These are phyloP conservation scores for Pittosporum tobira DNA, from an alignment of 129 eudicot genomes.

Conservation along the genomic window DNA sequence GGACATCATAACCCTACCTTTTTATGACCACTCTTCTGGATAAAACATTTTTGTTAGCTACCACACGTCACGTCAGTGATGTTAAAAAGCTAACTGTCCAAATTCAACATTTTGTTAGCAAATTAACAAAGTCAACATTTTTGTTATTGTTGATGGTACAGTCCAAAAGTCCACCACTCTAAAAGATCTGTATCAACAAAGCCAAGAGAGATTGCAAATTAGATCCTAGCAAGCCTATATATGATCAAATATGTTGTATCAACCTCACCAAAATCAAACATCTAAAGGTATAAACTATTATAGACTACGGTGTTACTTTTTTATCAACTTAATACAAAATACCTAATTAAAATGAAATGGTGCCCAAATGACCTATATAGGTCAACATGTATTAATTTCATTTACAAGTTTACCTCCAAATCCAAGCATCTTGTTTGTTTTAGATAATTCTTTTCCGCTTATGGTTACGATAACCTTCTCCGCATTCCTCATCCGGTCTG, in stretches of 20 bases:
- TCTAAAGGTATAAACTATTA: conserved; percentile 17
- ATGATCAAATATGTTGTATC: conserved; percentile 18
- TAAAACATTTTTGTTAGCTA: conserved; percentile 26
- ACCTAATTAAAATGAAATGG: conserved; percentile 24
- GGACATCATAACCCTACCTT: conserved; percentile 30
- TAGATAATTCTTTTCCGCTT: conserved; percentile 49
- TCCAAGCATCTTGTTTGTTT: conserved; percentile 28
- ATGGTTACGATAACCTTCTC: conserved; percentile 20
- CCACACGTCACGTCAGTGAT: conserved; percentile 41
- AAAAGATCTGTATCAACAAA: conserved; percentile 53
- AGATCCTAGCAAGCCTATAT: conserved; percentile 33
- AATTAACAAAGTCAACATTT: conserved; percentile 30
- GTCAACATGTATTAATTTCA: conserved; percentile 15
- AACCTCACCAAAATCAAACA: conserved; percentile 17
- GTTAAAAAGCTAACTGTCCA: too few relatives aligned
- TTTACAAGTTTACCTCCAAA: conserved; percentile 53
- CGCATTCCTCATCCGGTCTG: conserved; percentile 29
- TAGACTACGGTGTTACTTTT: conserved; percentile 21
- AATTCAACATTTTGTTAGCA: too few relatives aligned
- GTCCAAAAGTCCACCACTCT: conserved; percentile 50
- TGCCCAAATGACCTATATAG: conserved; percentile 31
- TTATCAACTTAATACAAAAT: conserved; percentile 40
- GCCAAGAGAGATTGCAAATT: conserved; percentile 44
- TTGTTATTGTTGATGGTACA: conserved; percentile 33
- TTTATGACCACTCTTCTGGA: conserved; percentile 24